Conservation (phyloP, 306 rosid species). For the Vigna angularis region DNA sequence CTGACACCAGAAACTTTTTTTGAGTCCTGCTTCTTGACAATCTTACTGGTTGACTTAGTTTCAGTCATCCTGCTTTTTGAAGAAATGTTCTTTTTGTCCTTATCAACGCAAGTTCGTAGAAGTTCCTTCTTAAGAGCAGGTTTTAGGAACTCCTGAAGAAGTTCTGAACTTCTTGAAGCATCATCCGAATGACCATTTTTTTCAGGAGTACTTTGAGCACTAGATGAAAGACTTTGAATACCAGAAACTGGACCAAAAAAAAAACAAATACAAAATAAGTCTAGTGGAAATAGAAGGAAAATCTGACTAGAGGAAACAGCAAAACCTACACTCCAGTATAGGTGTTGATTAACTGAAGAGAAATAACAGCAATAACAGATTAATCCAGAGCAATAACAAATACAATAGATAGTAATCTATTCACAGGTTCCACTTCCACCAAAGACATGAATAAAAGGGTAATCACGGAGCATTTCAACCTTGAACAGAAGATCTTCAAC, state of each 20-base stretch:
- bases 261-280: slow-evolving; percentile 42
- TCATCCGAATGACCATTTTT: slow-evolving; percentile 80
- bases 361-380: slow-evolving; percentile 2
- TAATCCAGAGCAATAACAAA: slow-evolving; percentile 24
- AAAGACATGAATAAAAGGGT: slow-evolving; percentile 21
- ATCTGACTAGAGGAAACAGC: slow-evolving; percentile 10
- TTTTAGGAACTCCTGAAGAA: slow-evolving; percentile 78
- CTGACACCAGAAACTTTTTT: slow-evolving; percentile 67
- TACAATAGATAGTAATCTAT: slow-evolving; percentile 1
- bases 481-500: background rate
- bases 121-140: slow-evolving; percentile 79
- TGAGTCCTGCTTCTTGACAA: slow-evolving; percentile 76
- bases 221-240: slow-evolving; percentile 79
- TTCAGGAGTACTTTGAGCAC: slow-evolving; percentile 87
- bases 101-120: slow-evolving; percentile 62
- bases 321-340: slow-evolving; percentile 6
- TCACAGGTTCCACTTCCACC: slow-evolving; percentile 36
- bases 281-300: slow-evolving; percentile 36
- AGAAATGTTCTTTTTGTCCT: slow-evolving; percentile 66
- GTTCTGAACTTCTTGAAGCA: slow-evolving; percentile 79
- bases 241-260: slow-evolving; percentile 67
- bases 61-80: slow-evolving; percentile 68
- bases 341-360: slow-evolving; percentile 3
- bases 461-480: background rate
- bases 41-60: slow-evolving; percentile 64